These are phyloP conservation scores for Penicillium paradoxum DNA, from an alignment of 495 filamentous ascomycete genomes.

Conservation along the genomic window DNA sequence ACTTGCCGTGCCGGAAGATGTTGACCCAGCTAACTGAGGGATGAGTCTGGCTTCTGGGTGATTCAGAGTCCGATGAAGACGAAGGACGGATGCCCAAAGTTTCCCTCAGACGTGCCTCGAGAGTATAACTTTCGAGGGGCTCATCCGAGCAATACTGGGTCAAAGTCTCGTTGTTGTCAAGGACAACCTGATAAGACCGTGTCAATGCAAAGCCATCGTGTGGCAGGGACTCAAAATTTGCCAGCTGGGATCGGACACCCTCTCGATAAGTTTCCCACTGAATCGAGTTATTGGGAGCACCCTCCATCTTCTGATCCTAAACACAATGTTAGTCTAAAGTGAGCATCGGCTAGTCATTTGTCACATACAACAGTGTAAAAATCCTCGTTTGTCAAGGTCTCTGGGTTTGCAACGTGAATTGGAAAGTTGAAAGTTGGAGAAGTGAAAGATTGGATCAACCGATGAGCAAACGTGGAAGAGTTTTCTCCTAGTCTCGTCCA, in stretches of 20 bases:
- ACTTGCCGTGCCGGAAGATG: constrained; percentile 2
- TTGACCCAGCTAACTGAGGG: not conserved
- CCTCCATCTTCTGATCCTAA: not conserved
- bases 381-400: not conserved
- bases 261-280: not conserved
- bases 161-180: constrained; percentile 4
- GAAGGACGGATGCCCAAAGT: not conserved
- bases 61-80: not conserved
- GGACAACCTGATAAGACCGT: not conserved
- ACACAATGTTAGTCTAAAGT: not conserved
- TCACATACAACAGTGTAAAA: not conserved
- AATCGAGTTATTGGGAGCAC: not conserved
- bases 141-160: constrained; percentile 1
- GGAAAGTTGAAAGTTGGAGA: not conserved
- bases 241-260: not conserved
- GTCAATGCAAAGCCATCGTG: not conserved
- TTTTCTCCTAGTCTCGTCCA: not conserved
- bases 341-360: not conserved
- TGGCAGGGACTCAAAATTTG: not conserved
- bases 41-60: not conserved
- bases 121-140: not conserved
- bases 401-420: not conserved
- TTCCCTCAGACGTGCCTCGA: not conserved
- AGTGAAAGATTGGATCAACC: too few species aligned
- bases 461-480: not conserved